Percentiles rank a stretch among this genome's conserved stretches.
phyloP scores from a whole-genome alignment of 2,329 filamentous ascomycete genomes.

The Fusarium incarnatum region DNA sequence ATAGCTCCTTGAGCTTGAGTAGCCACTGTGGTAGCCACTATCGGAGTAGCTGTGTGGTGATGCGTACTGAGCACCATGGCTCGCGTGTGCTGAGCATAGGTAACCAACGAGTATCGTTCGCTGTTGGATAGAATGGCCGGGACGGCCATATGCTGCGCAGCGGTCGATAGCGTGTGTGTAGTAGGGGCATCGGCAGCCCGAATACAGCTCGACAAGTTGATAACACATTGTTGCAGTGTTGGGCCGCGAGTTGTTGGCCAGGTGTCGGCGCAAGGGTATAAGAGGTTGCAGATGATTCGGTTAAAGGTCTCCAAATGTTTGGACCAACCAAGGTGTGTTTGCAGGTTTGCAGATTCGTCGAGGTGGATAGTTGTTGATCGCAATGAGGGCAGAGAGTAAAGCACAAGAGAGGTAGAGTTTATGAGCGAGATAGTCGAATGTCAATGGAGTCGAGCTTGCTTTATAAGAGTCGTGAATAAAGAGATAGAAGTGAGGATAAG shows the following conservation, averaged over 20 bases:
- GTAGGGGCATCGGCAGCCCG: constrained; percentile 88
- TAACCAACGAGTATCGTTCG: constrained; percentile 87
- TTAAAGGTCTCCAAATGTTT: constrained; percentile 7
- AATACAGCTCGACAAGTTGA: constrained; percentile 86
- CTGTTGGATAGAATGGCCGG: constrained; percentile 77
- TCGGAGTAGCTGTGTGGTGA: constrained; percentile 62
- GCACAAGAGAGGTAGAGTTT: constrained; percentile 24
- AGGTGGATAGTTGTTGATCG: constrained; percentile 4
- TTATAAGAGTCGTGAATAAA: constrained; percentile 34
- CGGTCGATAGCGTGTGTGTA: constrained; percentile 88
- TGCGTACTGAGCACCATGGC: constrained; percentile 54
- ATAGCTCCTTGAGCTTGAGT: constrained; percentile 59
- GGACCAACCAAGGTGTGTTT: constrained; percentile 16
- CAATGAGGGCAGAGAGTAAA: constrained; percentile 2
- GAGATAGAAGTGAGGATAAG: constrained; percentile 43
- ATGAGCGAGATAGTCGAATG: constrained; percentile 7
- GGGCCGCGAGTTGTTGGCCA: constrained; percentile 32
- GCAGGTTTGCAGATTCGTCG: constrained; percentile 12
- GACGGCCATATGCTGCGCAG: constrained; percentile 79
- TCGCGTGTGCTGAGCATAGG: constrained; percentile 65
- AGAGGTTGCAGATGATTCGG: constrained; percentile 9
- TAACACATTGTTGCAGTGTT: constrained; percentile 76
- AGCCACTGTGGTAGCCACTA: constrained; percentile 65
- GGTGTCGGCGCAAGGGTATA: constrained; percentile 21
- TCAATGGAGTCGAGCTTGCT: constrained; percentile 24